phyloP scores from a whole-genome alignment of 2,329 filamentous ascomycete species.

The Aspergillus aculeatus region DNA sequence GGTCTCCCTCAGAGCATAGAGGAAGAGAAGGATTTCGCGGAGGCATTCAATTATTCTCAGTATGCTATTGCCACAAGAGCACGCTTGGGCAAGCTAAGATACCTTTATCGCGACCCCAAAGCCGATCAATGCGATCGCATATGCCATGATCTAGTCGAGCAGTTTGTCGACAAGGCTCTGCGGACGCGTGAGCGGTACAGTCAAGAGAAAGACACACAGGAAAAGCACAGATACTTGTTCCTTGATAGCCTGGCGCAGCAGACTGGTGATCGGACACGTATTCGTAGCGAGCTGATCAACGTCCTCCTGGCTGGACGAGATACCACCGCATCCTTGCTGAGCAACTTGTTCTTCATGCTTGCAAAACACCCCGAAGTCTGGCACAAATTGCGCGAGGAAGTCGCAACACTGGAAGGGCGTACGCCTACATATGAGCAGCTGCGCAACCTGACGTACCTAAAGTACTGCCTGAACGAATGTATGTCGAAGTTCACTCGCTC shows the following conservation, averaged over 20 bases:
- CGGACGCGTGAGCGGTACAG: slow-evolving; percentile 21
- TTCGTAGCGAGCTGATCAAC: slow-evolving; percentile 49
- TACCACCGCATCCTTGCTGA: slow-evolving; percentile 47
- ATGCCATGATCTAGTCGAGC: slow-evolving; percentile 30
- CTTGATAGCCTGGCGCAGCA: slow-evolving; percentile 46
- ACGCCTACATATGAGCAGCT: slow-evolving; percentile 24
- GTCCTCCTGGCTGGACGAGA: slow-evolving; percentile 54
- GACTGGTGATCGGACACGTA: slow-evolving; percentile 43
- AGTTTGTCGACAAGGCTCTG: slow-evolving; percentile 42
- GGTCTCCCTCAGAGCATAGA: slow-evolving; percentile 15
- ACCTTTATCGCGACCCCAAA: slow-evolving; percentile 19
- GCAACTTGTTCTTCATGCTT: slow-evolving; percentile 48
- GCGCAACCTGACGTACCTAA: slow-evolving; percentile 26
- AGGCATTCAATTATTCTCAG: slow-evolving; percentile 31
- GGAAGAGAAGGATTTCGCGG: slow-evolving; percentile 15
- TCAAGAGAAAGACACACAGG: slow-evolving; percentile 16
- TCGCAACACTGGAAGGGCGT: slow-evolving; percentile 22
- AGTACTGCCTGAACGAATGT: slow-evolving; percentile 28
- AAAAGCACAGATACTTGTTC: slow-evolving; percentile 43
- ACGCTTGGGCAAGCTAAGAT: slow-evolving; percentile 17
- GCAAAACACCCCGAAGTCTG: slow-evolving; percentile 41
- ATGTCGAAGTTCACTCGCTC: neutral
- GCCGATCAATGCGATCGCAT: slow-evolving; percentile 35
- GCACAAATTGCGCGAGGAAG: slow-evolving; percentile 34
- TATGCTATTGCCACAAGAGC: slow-evolving; percentile 19